phyloP scores from a whole-genome alignment of 73 alveolate genomes.

The Symbiodinium natans region DNA sequence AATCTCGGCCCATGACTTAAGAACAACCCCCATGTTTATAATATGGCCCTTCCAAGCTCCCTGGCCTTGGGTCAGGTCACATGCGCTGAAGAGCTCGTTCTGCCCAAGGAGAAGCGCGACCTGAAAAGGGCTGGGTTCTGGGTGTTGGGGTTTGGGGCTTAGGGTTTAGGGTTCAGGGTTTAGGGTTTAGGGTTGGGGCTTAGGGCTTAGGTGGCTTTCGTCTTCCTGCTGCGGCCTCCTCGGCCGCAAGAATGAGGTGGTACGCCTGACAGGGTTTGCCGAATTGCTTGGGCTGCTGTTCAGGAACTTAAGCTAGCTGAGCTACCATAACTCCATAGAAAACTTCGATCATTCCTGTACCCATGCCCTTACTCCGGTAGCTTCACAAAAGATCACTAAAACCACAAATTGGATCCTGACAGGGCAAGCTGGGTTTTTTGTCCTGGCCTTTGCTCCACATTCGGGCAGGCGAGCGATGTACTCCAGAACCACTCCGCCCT shows the following conservation, averaged over 20 bases:
- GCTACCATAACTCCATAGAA: not conserved
- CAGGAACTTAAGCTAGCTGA: no score
- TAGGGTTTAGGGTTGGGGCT: no score
- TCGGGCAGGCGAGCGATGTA: slow-evolving; percentile 15
- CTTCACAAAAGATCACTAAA: no score
- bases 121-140: not conserved
- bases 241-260: slow-evolving; percentile 42
- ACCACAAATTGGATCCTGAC: no score
- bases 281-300: not conserved
- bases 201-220: not conserved
- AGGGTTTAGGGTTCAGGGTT: no score
- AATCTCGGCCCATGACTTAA: no score
- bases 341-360: not conserved
- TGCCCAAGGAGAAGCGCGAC: slow-evolving; percentile 48
- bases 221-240: slow-evolving; percentile 19
- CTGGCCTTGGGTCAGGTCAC: slow-evolving; percentile 44
- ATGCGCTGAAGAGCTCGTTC: slow-evolving; percentile 57
- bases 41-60: not conserved
- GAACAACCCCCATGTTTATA: not conserved
- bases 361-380: no score
- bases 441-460: slow-evolving; percentile 28
- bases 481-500: slow-evolving; percentile 71
- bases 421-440: no score
- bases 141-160: no score
- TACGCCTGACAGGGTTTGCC: not conserved